Base-by-base conservation (phyloP, 176 grass and related monocot species). In the Alloteropsis semialata region DNA sequence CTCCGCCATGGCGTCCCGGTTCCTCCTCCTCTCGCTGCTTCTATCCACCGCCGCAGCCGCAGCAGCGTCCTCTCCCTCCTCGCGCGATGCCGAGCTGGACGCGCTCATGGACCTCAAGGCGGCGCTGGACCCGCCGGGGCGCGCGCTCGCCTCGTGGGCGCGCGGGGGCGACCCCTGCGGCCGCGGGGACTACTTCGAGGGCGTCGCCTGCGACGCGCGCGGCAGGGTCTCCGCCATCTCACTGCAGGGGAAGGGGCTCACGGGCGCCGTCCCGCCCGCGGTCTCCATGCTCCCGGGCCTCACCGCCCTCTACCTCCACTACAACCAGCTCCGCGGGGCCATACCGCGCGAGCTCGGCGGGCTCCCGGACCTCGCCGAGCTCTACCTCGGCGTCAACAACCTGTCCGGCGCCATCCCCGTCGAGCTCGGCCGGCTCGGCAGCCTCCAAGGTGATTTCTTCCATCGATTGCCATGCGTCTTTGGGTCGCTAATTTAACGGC, bases 351-450 rank as follows among this genome's bases (percentile, higher is more conserved):
- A 95, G 84, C 83, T 98, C 37, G 85, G 82, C 0, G 55, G 81
- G 5, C 85, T 95, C 15, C 53, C 74, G 3, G 66, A 64, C 1
- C 83, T 98, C 10, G 77, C 69, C 13, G 93, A 93, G 50, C 89
- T 98, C 68, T 98, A 96, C 75, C 93, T 93, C 22, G 78, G 82
- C 79, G 82, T 92, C 21, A 98, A 98, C 8, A 90, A 88, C 79
- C 82, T 98, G 2, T 80, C 83, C 11, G 89, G 96, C 1, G 0
- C 28, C 72, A 84, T 98, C 8, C 93, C 91, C 32, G 73, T 48
- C 30, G 89, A 92, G 87, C 82, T 95, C 18, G 77, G 87, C 8
- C 87, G 78, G 1, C 88, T 98, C 37, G 19, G 1, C 34, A 25
- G 72, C 14, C 89, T 98, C 64, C 93, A 98, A 95, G 96, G 93